These are phyloP conservation scores for Dactylonectria estremocensis DNA, from an alignment of 2,329 filamentous ascomycete genomes.

Conservation along the genomic window DNA sequence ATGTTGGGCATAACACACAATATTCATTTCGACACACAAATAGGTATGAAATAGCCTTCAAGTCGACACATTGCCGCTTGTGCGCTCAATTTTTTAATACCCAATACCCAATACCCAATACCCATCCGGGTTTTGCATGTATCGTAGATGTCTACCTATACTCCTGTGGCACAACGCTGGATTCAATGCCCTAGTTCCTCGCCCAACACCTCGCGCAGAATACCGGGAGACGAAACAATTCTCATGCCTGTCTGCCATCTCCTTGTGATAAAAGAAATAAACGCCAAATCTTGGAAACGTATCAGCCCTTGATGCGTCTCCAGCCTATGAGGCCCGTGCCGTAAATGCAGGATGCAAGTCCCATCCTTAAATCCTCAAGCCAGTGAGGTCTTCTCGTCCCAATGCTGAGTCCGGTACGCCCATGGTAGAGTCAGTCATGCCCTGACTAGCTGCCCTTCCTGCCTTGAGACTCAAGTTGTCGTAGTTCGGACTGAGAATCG, in stretches of 20 bases:
- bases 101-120: slow-evolving; percentile 38
- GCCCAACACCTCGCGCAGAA: slow-evolving; percentile 23
- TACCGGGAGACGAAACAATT: background rate
- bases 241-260: slow-evolving; percentile 1
- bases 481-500: slow-evolving; percentile 8
- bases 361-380: slow-evolving; percentile 34
- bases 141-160: slow-evolving; percentile 42
- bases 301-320: slow-evolving; percentile 72
- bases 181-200: slow-evolving; percentile 30
- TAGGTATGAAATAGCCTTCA: background rate
- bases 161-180: slow-evolving; percentile 35
- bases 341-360: slow-evolving; percentile 46
- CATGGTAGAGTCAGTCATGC: background rate
- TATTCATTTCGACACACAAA: background rate
- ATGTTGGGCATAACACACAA: background rate
- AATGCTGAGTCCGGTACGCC: slow-evolving; percentile 4
- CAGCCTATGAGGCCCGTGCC: slow-evolving; percentile 47
- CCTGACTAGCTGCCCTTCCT: slow-evolving; percentile 11
- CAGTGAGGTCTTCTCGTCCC: slow-evolving; percentile 33
- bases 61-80: background rate
- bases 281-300: slow-evolving; percentile 59
- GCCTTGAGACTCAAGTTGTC: slow-evolving; percentile 25
- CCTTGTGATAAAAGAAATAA: slow-evolving; percentile 30
- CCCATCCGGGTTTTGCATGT: slow-evolving; percentile 36
- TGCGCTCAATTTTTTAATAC: slow-evolving; percentile 4